Conservation (phyloP, 176 grass and related monocot genomes). For the Hordeum vulgare region DNA sequence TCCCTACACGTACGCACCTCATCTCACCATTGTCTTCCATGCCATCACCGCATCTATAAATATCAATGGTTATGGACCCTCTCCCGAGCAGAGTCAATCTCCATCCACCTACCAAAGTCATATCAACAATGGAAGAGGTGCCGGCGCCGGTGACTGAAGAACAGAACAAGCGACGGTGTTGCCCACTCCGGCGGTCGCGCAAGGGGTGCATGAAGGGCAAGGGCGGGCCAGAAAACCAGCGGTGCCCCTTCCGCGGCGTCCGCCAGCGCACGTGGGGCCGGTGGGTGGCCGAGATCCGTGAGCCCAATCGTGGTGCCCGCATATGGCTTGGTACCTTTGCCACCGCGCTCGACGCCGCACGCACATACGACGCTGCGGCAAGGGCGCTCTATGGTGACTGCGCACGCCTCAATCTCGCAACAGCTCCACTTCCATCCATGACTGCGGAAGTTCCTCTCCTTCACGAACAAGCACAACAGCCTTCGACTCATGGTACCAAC, state of each 20-base stretch:
- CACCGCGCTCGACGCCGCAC: constrained; percentile 54
- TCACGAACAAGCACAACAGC: neutral
- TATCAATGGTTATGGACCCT: neutral
- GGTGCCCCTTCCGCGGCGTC: constrained; percentile 77
- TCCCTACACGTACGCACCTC: no score
- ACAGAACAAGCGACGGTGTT: constrained; percentile 34
- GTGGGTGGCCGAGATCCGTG: constrained; percentile 88
- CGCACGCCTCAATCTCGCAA: constrained; percentile 48
- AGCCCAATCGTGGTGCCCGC: constrained; percentile 71
- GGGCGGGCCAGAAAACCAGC: constrained; percentile 86
- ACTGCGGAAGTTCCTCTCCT: no score
- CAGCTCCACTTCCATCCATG: neutral
- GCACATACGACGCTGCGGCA: constrained; percentile 49
- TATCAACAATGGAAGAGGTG: neutral
- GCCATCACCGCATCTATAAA: neutral
- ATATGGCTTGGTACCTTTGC: constrained; percentile 78
- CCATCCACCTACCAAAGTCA: neutral
- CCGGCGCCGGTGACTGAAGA: neutral
- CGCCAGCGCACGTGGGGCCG: constrained; percentile 83
- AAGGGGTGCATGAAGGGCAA: constrained; percentile 99
- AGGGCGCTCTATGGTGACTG: constrained; percentile 59
- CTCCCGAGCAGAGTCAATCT: no score
- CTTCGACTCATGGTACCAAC: no score
- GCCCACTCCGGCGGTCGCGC: constrained; percentile 59
- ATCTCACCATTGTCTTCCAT: no score